Percentiles rank a stretch among this genome's conserved stretches.
Conservation (phyloP, 805 yeast species). For the Kluyveromyces lactis region DNA sequence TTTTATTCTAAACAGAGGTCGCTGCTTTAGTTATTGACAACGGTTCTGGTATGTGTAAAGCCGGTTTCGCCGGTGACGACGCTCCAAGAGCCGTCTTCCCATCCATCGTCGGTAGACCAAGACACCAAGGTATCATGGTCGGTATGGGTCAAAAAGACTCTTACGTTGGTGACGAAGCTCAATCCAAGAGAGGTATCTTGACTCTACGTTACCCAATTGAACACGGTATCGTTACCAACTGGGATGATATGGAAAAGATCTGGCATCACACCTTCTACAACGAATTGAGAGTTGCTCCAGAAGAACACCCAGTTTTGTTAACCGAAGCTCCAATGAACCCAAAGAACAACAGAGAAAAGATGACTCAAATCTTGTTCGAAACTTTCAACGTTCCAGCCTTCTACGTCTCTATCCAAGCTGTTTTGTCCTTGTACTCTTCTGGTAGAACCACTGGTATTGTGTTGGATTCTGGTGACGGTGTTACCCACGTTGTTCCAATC, state of each 20-base stretch:
- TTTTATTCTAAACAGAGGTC: constrained; percentile 21
- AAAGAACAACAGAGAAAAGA: constrained; percentile 98
- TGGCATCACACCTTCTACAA: constrained; percentile 99
- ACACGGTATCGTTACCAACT: constrained; percentile 99
- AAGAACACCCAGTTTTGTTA: constrained; percentile 98
- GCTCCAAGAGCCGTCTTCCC: constrained; percentile 99
- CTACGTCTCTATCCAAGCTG: constrained; percentile 98
- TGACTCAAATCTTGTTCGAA: constrained; percentile 99
- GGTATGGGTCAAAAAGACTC: constrained; percentile 99
- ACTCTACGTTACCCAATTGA: constrained; percentile 98
- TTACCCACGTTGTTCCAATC: constrained; percentile 99
- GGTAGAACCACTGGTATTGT: constrained; percentile 99
- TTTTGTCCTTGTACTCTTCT: constrained; percentile 93
- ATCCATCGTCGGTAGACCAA: constrained; percentile 99
- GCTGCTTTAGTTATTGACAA: constrained; percentile 80
- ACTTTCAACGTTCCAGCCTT: constrained; percentile 99
- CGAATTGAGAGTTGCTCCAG: constrained; percentile 99
- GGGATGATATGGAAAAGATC: constrained; percentile 99
- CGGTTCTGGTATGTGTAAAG: constrained; percentile 99
- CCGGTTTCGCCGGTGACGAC: constrained; percentile 99
- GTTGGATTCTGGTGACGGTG: constrained; percentile 99
- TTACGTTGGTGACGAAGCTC: constrained; percentile 99
- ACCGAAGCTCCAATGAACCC: constrained; percentile 99
- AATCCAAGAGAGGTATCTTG: constrained; percentile 99
- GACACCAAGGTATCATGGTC: constrained; percentile 99